A percentile compares a stretch with the other conserved stretches of the same genome.
Conservation (phyloP, 2,329 filamentous ascomycete species). For the Aspergillus tubingensis region DNA sequence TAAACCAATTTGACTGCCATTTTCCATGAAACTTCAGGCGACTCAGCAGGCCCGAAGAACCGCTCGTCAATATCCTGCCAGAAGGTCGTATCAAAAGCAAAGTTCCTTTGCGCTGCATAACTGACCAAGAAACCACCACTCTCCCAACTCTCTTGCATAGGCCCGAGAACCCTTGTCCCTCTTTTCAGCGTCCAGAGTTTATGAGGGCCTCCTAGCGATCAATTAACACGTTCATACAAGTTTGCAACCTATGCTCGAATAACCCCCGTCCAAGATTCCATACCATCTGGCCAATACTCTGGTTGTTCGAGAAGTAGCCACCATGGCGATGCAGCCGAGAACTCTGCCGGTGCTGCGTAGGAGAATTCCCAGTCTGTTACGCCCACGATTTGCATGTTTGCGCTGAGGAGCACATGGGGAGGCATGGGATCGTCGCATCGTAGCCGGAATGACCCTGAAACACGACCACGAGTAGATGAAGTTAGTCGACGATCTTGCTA, state of each 20-base stretch:
- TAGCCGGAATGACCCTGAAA: constrained; percentile 26
- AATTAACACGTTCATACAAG: constrained; percentile 19
- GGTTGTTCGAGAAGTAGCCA: constrained; percentile 29
- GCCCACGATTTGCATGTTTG: constrained; percentile 13
- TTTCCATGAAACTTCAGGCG: background rate
- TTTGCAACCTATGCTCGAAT: constrained; percentile 19
- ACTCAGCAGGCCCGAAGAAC: constrained; percentile 4
- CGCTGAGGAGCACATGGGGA: constrained; percentile 18
- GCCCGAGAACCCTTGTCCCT: constrained; percentile 20
- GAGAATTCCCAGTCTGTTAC: constrained; percentile 31
- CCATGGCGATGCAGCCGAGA: constrained; percentile 22
- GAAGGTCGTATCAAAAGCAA: constrained; percentile 14
- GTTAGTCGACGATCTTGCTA: constrained; percentile 17
- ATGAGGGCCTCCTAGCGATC: constrained; percentile 19
- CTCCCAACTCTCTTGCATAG: constrained; percentile 17
- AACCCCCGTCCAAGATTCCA: constrained; percentile 20
- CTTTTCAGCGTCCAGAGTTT: constrained; percentile 1
- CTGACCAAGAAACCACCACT: constrained; percentile 13
- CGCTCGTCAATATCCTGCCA: constrained; percentile 15
- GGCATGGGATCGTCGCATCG: constrained; percentile 28
- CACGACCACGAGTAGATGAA: constrained; percentile 20
- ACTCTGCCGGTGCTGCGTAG: constrained; percentile 26
- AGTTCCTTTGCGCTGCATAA: constrained; percentile 14
- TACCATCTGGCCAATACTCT: constrained; percentile 23
- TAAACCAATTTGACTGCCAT: background rate